Evolutionary conservation across 2,329 filamentous ascomycete genomes (phyloP), one percentile per base, ranked within the genome.

Genomic region (Acrodontium crateriforme): DNA sequence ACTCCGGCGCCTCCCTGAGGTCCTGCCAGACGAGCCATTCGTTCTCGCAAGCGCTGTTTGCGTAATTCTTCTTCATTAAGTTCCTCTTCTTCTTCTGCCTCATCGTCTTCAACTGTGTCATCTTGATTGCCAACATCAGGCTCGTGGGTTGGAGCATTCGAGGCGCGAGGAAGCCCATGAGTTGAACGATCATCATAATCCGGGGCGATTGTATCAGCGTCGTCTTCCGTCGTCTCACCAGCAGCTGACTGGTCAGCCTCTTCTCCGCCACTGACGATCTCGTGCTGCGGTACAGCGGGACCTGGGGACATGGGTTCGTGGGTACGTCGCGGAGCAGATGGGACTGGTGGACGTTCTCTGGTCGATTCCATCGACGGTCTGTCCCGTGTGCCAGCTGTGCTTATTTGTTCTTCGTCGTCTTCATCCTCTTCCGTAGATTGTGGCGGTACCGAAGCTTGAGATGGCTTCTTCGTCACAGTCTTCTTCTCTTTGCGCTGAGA

Each of bases 1-100:
- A 22, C 30, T 10, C 74, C 69, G 51, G 83, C 70, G 34, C 72
- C 73, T 19, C 68, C 70, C 18, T 75, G 72, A 12, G 70, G 69
- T 11, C 81, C 82, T 89, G 44, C 83, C 82, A 50, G 83, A 74
- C 78, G 94, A 24, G 89, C 89, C 83, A 98, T 98, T 44, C 89
- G 74, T 36, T 89, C 84, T 35, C 89, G 74, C 17, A 98, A 65
- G 51, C 94, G 87, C 56, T 93, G 75, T 50, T 78, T 80, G 28
- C 85, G 77, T 41, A 72, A 75, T 13, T 82, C 67, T 52, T 98
- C 89, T 1, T 84, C 83, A 46, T 95, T 85, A 28, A 91, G 63
- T 10, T 92, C 82, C 16, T 85, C 80, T 12, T 79, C 78, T n/a
- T 76, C 77, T 9, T 72, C 73, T 3, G 71, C 71, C 13, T 38